Evolutionary conservation across 495 filamentous ascomycete genomes (phyloP).

Genomic region (Achaetomiella virescens): DNA sequence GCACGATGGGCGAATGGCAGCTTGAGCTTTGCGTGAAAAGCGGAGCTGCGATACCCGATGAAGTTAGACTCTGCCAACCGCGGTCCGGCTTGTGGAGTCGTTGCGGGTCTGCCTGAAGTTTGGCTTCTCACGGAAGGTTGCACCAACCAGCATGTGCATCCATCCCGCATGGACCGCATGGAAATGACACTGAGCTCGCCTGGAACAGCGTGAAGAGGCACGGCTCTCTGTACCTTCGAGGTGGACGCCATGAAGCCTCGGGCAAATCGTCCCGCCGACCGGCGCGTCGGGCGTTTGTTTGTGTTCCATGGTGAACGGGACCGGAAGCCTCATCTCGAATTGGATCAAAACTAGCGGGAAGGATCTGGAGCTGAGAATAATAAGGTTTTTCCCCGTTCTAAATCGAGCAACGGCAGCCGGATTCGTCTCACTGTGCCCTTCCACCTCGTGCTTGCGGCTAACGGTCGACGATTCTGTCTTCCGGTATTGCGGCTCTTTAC

Average conservation of each 20-base stretch:
- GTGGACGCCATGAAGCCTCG: conserved; percentile 1
- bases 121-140: not conserved
- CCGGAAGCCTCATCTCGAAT: not conserved
- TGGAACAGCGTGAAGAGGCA: too few species aligned
- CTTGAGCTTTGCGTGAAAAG: not conserved
- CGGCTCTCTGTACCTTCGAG: too few species aligned
- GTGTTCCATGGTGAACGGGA: not conserved
- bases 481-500: not conserved
- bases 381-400: not conserved
- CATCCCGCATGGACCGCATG: not conserved
- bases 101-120: too few species aligned
- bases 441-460: not conserved
- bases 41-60: not conserved
- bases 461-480: not conserved
- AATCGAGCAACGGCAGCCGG: not conserved
- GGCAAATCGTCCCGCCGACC: conserved; percentile 11
- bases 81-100: too few species aligned
- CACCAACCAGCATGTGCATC: not conserved
- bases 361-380: conserved; percentile 2
- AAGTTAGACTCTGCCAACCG: too few species aligned
- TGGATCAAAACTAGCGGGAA: not conserved
- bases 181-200: too few species aligned
- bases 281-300: not conserved
- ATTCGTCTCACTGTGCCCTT: not conserved
- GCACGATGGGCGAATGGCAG: not conserved